phyloP scores from a whole-genome alignment of 2,329 filamentous ascomycete species.

The Paracamarosporium sp. region DNA sequence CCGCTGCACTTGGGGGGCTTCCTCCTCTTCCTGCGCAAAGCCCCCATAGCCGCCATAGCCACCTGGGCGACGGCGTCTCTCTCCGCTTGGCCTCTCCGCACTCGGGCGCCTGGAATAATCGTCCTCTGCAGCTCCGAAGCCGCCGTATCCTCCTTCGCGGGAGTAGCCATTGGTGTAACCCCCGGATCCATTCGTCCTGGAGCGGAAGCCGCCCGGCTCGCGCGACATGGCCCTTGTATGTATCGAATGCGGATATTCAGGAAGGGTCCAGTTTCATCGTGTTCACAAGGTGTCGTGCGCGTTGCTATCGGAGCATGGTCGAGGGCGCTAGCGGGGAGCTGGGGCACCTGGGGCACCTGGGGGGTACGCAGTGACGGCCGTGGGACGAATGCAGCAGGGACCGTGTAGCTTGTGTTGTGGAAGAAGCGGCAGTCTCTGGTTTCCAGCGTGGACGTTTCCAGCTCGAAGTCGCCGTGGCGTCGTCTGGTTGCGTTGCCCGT shows the following conservation, averaged over 20 bases:
- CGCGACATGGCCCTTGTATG: constrained; percentile 41
- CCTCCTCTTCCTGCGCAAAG: constrained; percentile 23
- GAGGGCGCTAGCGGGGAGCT: constrained; percentile 1
- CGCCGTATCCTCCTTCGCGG: constrained; percentile 30
- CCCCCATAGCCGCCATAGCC: constrained; percentile 52
- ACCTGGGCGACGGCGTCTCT: constrained; percentile 44
- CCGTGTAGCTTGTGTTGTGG: not conserved
- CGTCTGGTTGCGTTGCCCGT: not conserved
- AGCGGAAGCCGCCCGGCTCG: constrained; percentile 38
- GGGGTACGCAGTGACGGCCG: not conserved
- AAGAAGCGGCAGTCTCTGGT: not conserved
- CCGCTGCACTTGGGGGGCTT: constrained; percentile 38
- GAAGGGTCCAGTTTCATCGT: not conserved
- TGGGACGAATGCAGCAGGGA: not conserved
- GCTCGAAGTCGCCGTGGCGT: not conserved
- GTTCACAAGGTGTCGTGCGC: not conserved
- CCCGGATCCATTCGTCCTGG: constrained; percentile 39
- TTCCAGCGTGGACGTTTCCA: too few relatives aligned
- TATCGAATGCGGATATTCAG: not conserved
- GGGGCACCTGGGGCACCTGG: constrained; percentile 3
- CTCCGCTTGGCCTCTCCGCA: constrained; percentile 25
- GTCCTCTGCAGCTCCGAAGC: constrained; percentile 34
- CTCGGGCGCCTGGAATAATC: constrained; percentile 16
- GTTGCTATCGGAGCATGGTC: not conserved
- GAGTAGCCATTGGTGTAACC: constrained; percentile 48